Evolutionary conservation across 148 eudicot genomes (phyloP), one percentile per base, ranked within the genome.

Genomic region (Rhododendron vialii): DNA sequence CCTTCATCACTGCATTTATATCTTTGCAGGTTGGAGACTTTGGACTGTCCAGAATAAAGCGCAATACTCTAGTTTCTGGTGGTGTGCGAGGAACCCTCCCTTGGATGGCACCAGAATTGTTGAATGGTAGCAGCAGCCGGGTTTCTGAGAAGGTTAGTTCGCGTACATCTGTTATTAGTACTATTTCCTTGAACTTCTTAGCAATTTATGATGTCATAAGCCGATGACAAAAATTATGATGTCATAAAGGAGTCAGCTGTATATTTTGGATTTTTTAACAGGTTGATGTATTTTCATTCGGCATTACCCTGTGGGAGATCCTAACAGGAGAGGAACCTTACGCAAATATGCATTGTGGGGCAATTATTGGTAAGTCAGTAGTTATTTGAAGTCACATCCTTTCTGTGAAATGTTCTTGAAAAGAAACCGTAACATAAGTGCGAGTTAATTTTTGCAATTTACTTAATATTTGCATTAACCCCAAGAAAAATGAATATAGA

Each of bases 281-380:
- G 99, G 99, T 96, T 88, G 99, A 96, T 89, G 98, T 96, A 88
- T 96, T 95, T 88, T 95, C 99, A 78, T 96, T 95, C 86, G 98
- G 94, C 88, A 95, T 95, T 82, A 87, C 94, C 74, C 85, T 96
- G 96, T 96, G 98, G 98, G 98, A 96, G 91, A 95, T 96, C 81
- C 85, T 96, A 87, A 96, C 98, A 24, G 98, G 94, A 18, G 96
- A 96, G 84, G 98, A 96, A 89, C 98, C 98, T 50, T 96, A 95
- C 86, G 95, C 94, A 84, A 95, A 95, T 82, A 96, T 96, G 98
- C 98, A 96, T 85, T 96, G 98, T 85, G 98, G 98, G 77, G 93
- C 98, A 84, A 96, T 96, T 89, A 96, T 95, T 84, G 98, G 98
- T 94, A 87, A 90, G 87, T 63, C 55, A 35, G 28, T 78, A 12